phyloP scores from a whole-genome alignment of 2,329 filamentous ascomycete genomes.

The Ophiostoma piceae region DNA sequence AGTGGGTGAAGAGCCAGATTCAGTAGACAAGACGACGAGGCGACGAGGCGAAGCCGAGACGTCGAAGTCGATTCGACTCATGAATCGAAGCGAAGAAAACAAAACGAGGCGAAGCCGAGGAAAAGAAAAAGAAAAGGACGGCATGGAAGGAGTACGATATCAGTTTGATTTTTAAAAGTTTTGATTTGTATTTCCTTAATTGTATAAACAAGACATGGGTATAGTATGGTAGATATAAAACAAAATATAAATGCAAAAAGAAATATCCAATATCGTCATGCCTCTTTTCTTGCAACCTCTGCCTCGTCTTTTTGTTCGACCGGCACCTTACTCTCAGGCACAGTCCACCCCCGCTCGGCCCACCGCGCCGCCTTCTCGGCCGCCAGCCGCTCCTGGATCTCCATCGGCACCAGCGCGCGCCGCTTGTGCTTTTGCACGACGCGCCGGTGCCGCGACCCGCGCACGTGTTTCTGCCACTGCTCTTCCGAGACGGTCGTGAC shows the following conservation, averaged over 20 bases:
- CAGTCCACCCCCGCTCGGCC: neutral
- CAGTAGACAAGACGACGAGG: neutral
- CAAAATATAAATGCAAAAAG: neutral
- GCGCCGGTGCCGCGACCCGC: slow-evolving; percentile 39
- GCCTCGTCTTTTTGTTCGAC: too few species aligned
- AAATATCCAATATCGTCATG: neutral
- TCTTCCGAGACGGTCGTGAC: slow-evolving; percentile 55
- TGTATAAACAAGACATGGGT: slow-evolving; percentile 1
- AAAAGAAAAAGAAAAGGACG: neutral
- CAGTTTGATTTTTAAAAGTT: slow-evolving; percentile 17
- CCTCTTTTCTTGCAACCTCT: too few species aligned
- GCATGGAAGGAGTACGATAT: slow-evolving; percentile 15
- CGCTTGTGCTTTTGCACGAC: slow-evolving; percentile 30
- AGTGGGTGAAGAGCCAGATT: slow-evolving; percentile 74
- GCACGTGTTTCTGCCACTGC: slow-evolving; percentile 44
- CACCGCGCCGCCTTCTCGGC: slow-evolving; percentile 3
- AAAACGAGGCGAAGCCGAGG: neutral
- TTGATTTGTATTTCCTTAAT: neutral
- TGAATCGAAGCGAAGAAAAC: neutral
- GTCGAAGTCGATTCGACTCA: too few species aligned
- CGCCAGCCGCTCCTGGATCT: slow-evolving; percentile 5
- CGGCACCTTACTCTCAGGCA: neutral
- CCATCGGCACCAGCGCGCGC: slow-evolving; percentile 30
- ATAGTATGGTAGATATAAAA: neutral
- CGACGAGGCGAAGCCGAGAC: neutral